A percentile compares a stretch with the other conserved stretches of the same genome.
Conservation (phyloP, 345 rosid genomes). For the Camelina laxa region DNA sequence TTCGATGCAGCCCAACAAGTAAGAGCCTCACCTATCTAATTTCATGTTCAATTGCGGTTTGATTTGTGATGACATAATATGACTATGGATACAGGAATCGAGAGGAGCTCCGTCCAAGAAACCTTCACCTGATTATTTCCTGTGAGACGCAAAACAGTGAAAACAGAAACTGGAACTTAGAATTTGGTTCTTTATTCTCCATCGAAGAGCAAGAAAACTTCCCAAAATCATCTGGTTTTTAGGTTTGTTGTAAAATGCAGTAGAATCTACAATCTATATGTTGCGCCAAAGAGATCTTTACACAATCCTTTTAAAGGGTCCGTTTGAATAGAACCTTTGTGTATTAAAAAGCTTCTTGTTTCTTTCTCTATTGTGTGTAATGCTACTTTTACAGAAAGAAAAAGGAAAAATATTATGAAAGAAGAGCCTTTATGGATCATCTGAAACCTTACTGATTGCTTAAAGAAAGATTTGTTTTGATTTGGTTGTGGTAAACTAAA, state of each 20-base stretch:
- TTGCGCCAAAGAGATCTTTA: neutral
- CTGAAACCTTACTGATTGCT: neutral
- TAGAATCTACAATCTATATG: slow-evolving; percentile 11
- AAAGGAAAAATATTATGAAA: neutral
- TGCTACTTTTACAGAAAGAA: neutral
- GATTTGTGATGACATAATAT: neutral
- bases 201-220: slow-evolving; percentile 14
- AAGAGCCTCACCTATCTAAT: neutral
- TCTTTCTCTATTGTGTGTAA: slow-evolving; percentile 8
- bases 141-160: slow-evolving; percentile 44
- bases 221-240: neutral
- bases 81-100: slow-evolving; percentile 62
- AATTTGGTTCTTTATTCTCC: neutral
- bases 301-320: neutral
- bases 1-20: slow-evolving; percentile 93
- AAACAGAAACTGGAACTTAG: slow-evolving; percentile 17
- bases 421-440: neutral
- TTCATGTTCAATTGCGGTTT: neutral
- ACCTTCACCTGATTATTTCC: slow-evolving; percentile 93
- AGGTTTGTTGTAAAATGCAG: slow-evolving; percentile 20
- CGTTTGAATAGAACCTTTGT: slow-evolving; percentile 1
- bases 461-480: too few relatives aligned
- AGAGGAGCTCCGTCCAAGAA: slow-evolving; percentile 79
- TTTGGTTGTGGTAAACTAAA: too few relatives aligned
- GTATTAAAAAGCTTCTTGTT: neutral